Evolutionary conservation across 805 yeast species (phyloP), one percentile per base, ranked within the genome.

Genomic region (Torulaspora gathmanii): DNA sequence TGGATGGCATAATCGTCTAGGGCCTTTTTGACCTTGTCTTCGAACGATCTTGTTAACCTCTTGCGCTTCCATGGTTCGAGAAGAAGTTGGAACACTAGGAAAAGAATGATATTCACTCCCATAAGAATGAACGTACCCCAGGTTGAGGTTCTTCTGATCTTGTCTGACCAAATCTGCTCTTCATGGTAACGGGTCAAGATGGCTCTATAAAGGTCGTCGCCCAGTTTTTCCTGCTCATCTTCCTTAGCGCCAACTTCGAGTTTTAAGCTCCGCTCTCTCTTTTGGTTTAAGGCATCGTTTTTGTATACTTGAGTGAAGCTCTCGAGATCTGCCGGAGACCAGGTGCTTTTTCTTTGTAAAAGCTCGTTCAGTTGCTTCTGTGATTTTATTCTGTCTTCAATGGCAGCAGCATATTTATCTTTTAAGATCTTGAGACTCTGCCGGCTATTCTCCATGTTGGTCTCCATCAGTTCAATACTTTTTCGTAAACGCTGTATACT

Each of bases 81-180:
- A 1, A 89, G 72, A 54, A 93, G 70, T 53, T 95, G 96, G 13
- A 95, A 93, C 5, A 86, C 70, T 3, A 89, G 58, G 52, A 93
- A 89, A 22, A 95, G 64, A 7, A 85, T 41, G 20, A 91, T 74
- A 68, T 93, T 93, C 51, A 88, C 75, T 1, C 88, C 93, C 95
- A 90, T 88, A 34, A 93, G 72, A 3, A 82, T 69, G 74, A 93
- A 80, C 0, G 99, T 93, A 2, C 98, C 99, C 95, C 96, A 93
- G 0, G 98, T 90, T 5, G 96, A 86, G 4, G 95, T 88, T 53
- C 90, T 77, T 49, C 99, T 73, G 48, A 93, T 93, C 65, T 90
- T 90, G 67, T 93, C 99, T 1, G 96, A 87, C 98, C 99, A 93
- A 6, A 93, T 80, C 65, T 93, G 98, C 59, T 93, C 99, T 63